phyloP scores from a whole-genome alignment of 2,329 filamentous ascomycete species.

The Xylariales sp. region DNA sequence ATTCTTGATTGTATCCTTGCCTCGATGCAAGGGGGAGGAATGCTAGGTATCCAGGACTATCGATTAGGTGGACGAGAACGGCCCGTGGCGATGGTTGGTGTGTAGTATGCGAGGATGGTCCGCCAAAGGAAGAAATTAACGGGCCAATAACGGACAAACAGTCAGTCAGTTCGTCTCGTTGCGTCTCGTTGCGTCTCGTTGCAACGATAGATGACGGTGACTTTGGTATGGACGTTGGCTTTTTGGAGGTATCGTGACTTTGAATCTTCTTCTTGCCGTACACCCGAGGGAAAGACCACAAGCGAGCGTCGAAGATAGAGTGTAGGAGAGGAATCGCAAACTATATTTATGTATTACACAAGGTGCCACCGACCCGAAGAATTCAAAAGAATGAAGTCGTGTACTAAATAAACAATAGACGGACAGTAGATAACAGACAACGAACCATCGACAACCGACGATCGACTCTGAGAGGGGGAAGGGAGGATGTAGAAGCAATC shows the following conservation, averaged over 20 bases:
- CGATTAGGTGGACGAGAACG: conserved; percentile 16
- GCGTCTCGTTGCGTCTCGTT: neutral
- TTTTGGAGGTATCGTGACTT: conserved; percentile 24
- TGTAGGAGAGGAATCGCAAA: conserved; percentile 35
- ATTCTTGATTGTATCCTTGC: conserved; percentile 4
- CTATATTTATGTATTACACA: conserved; percentile 52
- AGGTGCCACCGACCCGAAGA: conserved; percentile 42
- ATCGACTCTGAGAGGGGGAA: conserved; percentile 12
- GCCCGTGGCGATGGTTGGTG: conserved; percentile 17
- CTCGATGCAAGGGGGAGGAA: conserved; percentile 3
- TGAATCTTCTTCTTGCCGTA: conserved; percentile 15
- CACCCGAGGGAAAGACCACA: conserved; percentile 14
- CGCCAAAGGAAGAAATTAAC: conserved; percentile 20
- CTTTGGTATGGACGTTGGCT: neutral
- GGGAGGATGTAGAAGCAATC: conserved; percentile 34
- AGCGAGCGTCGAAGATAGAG: conserved; percentile 29
- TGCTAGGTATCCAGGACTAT: conserved; percentile 8
- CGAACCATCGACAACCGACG: conserved; percentile 5
- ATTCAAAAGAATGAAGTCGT: conserved; percentile 58
- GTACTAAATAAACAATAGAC: conserved; percentile 49
- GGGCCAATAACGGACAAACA: conserved; percentile 9
- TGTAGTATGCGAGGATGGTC: conserved; percentile 4
- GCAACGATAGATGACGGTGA: conserved; percentile 4
- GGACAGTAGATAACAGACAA: neutral
- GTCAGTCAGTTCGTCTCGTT: neutral